Percentiles rank a stretch among this genome's conserved stretches.
Evolutionary conservation across 1,284 basidiomycete genomes (phyloP).

Genomic region (Austroboletus olivaceoglutinosus): DNA sequence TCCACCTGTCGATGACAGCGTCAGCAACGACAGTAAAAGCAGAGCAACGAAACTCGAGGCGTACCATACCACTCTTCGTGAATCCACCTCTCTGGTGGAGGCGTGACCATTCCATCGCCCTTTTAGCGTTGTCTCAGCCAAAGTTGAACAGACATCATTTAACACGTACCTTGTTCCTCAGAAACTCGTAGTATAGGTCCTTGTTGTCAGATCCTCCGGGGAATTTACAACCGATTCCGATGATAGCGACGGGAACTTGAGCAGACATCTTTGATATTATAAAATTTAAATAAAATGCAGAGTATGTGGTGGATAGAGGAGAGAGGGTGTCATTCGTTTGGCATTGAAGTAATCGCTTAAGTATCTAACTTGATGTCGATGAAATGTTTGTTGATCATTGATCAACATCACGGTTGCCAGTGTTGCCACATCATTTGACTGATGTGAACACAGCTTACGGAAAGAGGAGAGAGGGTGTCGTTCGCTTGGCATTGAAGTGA

Average conservation of each 20-base stretch:
- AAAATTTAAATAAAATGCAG: no score
- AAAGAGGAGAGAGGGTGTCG: no score
- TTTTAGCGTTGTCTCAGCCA: slow-evolving; percentile 3
- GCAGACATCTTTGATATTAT: slow-evolving; percentile 28
- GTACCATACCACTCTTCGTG: slow-evolving; percentile 32
- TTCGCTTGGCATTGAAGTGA: no score
- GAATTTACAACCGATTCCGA: slow-evolving; percentile 34
- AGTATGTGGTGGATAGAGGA: no score
- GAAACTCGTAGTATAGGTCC: slow-evolving; percentile 29
- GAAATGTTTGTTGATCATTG: no score
- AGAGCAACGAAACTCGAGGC: not conserved
- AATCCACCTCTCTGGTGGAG: slow-evolving; percentile 27
- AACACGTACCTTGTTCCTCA: slow-evolving; percentile 26
- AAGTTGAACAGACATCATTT: not conserved
- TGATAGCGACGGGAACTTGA: slow-evolving; percentile 27
- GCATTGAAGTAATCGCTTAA: no score
- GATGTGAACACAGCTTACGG: no score
- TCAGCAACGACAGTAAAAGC: not conserved
- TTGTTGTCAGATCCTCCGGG: slow-evolving; percentile 32
- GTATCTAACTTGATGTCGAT: no score
- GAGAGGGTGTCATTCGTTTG: no score
- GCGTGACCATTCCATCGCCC: slow-evolving; percentile 31
- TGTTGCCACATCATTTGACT: no score
- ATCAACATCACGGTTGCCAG: no score
- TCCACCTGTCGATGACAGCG: slow-evolving; percentile 11